phyloP scores from a whole-genome alignment of 2,329 filamentous ascomycete species.

The Fulvia fulva region DNA sequence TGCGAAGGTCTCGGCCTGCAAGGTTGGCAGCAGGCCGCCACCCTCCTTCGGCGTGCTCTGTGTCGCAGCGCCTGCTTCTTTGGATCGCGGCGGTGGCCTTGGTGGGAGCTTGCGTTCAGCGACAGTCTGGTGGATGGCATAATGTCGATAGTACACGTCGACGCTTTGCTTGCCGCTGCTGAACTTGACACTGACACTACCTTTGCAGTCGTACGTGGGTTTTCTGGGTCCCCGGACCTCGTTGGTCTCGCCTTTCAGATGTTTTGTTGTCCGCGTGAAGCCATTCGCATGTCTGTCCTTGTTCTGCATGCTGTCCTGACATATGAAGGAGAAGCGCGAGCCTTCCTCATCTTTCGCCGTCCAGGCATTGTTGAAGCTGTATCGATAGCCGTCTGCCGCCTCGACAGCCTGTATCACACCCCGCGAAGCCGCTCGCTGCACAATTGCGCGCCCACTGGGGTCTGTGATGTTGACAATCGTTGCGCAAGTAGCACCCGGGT shows the following conservation, averaged over 20 bases:
- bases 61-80: not conserved
- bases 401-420: slow-evolving; percentile 43
- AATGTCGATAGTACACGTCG: slow-evolving; percentile 46
- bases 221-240: slow-evolving; percentile 31
- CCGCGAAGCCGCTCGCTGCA: slow-evolving; percentile 46
- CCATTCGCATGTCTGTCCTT: slow-evolving; percentile 47
- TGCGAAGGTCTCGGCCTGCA: slow-evolving; percentile 15
- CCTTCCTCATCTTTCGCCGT: slow-evolving; percentile 44
- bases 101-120: slow-evolving; percentile 42
- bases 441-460: slow-evolving; percentile 41
- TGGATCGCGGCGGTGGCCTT: slow-evolving; percentile 19
- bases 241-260: slow-evolving; percentile 22
- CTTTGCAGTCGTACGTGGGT: slow-evolving; percentile 48
- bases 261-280: slow-evolving; percentile 28
- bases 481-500: slow-evolving; percentile 23
- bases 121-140: slow-evolving; percentile 45
- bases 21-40: slow-evolving; percentile 17
- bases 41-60: slow-evolving; percentile 5
- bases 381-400: slow-evolving; percentile 44
- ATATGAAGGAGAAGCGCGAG: slow-evolving; percentile 47
- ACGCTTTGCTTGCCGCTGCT: slow-evolving; percentile 40
- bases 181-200: slow-evolving; percentile 47
- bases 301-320: slow-evolving; percentile 49
- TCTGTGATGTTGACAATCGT: slow-evolving; percentile 29
- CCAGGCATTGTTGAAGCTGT: slow-evolving; percentile 50